phyloP scores from a whole-genome alignment of 768 basidiomycete species.

The Trametes cingulata region DNA sequence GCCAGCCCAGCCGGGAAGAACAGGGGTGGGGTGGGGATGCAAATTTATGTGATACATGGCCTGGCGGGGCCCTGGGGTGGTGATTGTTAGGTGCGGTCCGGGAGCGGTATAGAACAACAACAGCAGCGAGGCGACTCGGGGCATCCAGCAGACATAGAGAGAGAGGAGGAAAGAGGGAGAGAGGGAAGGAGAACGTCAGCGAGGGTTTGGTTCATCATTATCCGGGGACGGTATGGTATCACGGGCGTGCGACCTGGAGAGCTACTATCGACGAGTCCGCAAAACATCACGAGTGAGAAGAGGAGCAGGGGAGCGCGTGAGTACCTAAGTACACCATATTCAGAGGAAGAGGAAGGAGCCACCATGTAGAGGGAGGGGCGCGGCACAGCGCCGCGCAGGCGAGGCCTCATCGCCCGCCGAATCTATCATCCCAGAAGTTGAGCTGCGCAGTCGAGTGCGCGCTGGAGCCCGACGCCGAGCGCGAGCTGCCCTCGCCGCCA shows the following conservation, averaged over 20 bases:
- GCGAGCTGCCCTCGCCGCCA: constrained; percentile 3
- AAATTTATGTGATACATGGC: background rate
- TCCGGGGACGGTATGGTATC: constrained; percentile 6
- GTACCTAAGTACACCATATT: background rate
- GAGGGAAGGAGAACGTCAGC: background rate
- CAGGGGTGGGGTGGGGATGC: background rate
- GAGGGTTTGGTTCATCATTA: too few relatives aligned
- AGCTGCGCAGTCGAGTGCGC: constrained; percentile 9
- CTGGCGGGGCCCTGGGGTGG: background rate
- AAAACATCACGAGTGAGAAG: background rate
- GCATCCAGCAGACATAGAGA: background rate
- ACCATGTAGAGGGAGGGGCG: background rate
- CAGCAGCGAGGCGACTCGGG: background rate
- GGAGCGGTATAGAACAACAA: constrained; percentile 1
- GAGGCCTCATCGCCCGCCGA: constrained; percentile 13
- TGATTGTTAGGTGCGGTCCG: background rate
- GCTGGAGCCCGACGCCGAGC: constrained; percentile 9
- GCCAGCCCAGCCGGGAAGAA: background rate
- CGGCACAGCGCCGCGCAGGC: too few relatives aligned
- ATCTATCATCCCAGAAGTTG: constrained; percentile 15
- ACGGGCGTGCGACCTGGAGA: background rate
- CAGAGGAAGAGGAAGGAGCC: background rate
- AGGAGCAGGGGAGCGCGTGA: background rate
- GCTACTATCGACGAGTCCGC: background rate
- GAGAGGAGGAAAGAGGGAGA: background rate